These are phyloP conservation scores for Coemansia sp. DNA, from an alignment of 192 early-diverging fungal species.

Conservation along the genomic window DNA sequence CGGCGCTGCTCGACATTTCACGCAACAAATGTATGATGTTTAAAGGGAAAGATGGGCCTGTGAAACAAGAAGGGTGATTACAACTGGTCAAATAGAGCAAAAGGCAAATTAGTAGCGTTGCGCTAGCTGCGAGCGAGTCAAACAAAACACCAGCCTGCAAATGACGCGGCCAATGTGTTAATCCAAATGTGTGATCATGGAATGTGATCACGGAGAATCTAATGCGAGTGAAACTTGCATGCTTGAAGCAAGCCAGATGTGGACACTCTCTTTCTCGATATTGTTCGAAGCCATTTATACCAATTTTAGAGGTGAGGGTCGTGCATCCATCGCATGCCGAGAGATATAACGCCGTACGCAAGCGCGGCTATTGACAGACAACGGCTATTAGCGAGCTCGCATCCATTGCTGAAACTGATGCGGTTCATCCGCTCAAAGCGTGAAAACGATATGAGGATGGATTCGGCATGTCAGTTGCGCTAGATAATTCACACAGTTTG, in stretches of 20 bases:
- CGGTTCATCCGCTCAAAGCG: neutral
- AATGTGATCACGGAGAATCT: neutral
- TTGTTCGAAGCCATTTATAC: constrained; percentile 32
- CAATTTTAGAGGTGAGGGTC: constrained; percentile 40
- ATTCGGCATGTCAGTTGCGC: neutral
- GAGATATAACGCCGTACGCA: neutral
- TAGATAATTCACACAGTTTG: neutral
- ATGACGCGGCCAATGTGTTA: constrained; percentile 10
- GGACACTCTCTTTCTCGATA: constrained; percentile 20
- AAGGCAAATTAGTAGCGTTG: too few species aligned
- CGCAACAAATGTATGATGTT: neutral
- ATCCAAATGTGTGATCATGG: neutral
- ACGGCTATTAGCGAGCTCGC: neutral
- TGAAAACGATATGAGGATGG: neutral
- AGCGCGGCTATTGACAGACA: neutral
- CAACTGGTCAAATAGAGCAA: neutral
- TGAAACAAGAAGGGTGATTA: neutral
- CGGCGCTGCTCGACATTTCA: constrained; percentile 43
- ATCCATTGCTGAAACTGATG: constrained; percentile 9
- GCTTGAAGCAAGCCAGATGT: neutral
- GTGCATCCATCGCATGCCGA: constrained; percentile 24
- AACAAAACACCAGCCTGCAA: neutral
- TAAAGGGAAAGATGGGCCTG: neutral
- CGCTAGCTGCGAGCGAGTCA: neutral
- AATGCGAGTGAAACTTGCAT: constrained; percentile 3